Base-by-base conservation (phyloP, 2,329 filamentous ascomycete species). In the Talaromyces sp. region DNA sequence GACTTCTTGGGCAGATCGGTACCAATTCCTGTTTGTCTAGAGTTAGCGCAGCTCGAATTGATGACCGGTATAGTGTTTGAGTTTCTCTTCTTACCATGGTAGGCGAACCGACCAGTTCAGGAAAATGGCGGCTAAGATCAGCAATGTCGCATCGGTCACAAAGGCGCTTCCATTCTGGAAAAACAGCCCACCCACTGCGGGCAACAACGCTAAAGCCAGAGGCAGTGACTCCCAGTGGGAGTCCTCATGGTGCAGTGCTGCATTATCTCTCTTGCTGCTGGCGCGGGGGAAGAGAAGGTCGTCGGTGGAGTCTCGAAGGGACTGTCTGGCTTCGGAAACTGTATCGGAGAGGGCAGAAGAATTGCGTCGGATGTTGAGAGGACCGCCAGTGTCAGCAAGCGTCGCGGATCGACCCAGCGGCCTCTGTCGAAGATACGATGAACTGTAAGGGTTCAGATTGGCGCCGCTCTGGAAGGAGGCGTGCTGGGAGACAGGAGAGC, bases 31-130 rank as follows among this genome's bases (percentile, higher is more conserved):
- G 31, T 35, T 54, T 60, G 60, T 64, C 49, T 8, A 54, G 11
- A 19, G 31, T 55, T 14, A 31, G 17, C 26, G 55, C 52, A 43
- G 21, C 19, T 21, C 61, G 58, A 56, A 61, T 58, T 49, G 35
- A n/a, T n/a, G 35, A 38, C 35, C 55, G 59, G n/a, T 5, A 27
- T 27, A 54, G 26, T 1, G 5, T 29, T 11, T 58, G n/a, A 49
- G 35, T 55, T 62, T 14, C 57, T 19, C 57, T 50, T 67, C 83
- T 71, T 79, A 93, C 93, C 93, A 98, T 67, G 93, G 93, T 66
- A 95, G 81, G 59, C 91, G 88, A 50, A 97, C 89, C 55, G 90
- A 93, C 91, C 92, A 97, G 72, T 96, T 93, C 63, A 98, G 80
- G 69, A 97, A 96, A 51, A 97, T 83, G 4, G 89, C 90, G 2